phyloP scores from a whole-genome alignment of 2,329 filamentous ascomycete genomes.

The Chrysoporthe puriensis region DNA sequence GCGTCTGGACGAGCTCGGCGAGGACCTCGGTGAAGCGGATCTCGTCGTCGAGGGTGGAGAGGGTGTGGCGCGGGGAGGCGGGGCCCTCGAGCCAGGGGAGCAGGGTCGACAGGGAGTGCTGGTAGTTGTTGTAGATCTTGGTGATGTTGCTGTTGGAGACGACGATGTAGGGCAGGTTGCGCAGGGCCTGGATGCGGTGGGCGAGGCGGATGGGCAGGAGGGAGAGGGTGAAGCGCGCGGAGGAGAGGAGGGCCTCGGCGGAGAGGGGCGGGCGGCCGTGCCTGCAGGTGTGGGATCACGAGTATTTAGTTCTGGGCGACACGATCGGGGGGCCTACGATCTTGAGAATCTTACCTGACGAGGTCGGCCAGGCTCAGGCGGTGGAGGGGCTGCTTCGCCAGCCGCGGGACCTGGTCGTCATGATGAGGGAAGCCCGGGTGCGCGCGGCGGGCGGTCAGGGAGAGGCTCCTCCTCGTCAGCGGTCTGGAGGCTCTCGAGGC shows the following conservation, averaged over 20 bases:
- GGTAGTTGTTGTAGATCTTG: conserved; percentile 93
- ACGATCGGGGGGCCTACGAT: no score
- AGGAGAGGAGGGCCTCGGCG: conserved; percentile 77
- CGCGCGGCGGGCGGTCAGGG: conserved; percentile 8
- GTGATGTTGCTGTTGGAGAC: conserved; percentile 97
- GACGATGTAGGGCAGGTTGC: conserved; percentile 95
- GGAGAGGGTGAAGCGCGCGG: conserved; percentile 93
- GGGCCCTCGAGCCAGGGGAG: conserved; percentile 69
- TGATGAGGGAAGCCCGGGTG: conserved; percentile 49
- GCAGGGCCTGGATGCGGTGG: conserved; percentile 88
- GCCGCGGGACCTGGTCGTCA: conserved; percentile 76
- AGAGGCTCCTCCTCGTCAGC: conserved; percentile 23
- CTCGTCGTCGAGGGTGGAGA: conserved; percentile 82
- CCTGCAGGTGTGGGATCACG: conserved; percentile 40
- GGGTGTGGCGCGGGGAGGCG: conserved; percentile 51
- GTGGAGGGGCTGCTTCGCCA: conserved; percentile 79
- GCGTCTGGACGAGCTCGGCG: conserved; percentile 92
- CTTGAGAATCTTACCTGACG: conserved; percentile 66
- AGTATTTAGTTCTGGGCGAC: not conserved
- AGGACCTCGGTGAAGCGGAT: conserved; percentile 90
- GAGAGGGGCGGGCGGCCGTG: conserved; percentile 84
- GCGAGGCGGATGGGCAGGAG: conserved; percentile 91
- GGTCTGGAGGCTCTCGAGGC: conserved; percentile 30
- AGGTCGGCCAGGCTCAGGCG: conserved; percentile 85
- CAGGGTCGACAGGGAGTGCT: conserved; percentile 88